These are phyloP conservation scores for Bromus sterilis DNA, from an alignment of 176 grass and related monocot species.

Conservation along the genomic window DNA sequence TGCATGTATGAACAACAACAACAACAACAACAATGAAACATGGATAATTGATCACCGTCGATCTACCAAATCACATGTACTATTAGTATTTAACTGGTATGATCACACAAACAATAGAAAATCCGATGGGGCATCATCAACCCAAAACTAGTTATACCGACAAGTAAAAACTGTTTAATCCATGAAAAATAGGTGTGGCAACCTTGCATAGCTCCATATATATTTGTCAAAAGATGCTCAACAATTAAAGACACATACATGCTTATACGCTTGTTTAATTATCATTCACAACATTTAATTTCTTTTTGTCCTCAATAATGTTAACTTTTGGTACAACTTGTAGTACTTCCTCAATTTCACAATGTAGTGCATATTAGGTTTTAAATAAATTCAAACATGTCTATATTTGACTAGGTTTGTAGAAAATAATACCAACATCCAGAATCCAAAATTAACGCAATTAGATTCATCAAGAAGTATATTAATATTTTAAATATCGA, in stretches of 20 bases:
- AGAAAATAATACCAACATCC: too few relatives aligned
- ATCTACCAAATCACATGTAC: not conserved
- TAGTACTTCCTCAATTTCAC: too few relatives aligned
- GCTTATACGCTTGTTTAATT: not conserved
- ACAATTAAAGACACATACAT: too few relatives aligned
- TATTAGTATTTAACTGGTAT: not conserved
- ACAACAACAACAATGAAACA: not conserved
- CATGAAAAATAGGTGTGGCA: too few relatives aligned
- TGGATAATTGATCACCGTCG: not conserved
- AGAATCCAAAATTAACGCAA: too few relatives aligned
- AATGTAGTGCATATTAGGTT: too few relatives aligned
- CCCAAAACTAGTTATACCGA: not conserved
- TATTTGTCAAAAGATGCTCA: not conserved
- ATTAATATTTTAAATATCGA: too few relatives aligned
- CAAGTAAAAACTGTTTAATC: not conserved
- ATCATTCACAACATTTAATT: not conserved
- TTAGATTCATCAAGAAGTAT: too few relatives aligned
- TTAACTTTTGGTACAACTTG: not conserved
- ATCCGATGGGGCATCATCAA: not conserved
- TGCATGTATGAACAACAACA: not conserved
- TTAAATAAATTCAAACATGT: too few relatives aligned
- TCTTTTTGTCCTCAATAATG: not conserved
- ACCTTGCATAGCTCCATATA: not conserved
- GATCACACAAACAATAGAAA: not conserved
- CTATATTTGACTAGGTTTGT: too few relatives aligned